These are phyloP conservation scores for Croton laevigatus DNA, from an alignment of 441 rosid species.

Conservation along the genomic window DNA sequence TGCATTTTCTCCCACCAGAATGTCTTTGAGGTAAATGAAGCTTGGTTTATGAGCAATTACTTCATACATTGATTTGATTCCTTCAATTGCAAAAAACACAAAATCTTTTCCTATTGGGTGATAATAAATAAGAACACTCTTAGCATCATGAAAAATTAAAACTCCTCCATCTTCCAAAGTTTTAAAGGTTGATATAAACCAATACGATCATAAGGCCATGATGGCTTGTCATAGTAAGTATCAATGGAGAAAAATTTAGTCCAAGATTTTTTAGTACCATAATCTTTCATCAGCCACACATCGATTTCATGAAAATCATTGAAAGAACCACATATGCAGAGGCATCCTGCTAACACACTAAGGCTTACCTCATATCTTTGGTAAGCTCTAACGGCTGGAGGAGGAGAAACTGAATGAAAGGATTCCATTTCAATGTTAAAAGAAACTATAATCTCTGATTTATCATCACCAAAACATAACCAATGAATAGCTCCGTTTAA, in stretches of 20 bases:
- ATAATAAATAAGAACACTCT: not conserved
- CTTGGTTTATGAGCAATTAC: conserved; percentile 5
- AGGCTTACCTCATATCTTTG: not conserved
- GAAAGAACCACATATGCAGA: not conserved
- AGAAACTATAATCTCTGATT: not conserved
- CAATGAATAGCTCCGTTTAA: conserved; percentile 11
- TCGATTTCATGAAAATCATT: not conserved
- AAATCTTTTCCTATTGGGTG: not conserved
- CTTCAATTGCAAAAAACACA: not conserved
- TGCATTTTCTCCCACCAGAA: not conserved
- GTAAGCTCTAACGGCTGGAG: not conserved
- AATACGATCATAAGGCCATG: conserved; percentile 1
- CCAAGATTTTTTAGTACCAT: not conserved
- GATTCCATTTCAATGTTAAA: not conserved
- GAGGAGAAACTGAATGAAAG: conserved; percentile 1
- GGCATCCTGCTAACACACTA: not conserved
- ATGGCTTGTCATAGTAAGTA: not conserved
- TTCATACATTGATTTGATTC: not conserved
- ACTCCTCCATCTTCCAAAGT: not conserved
- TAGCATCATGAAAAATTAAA: conserved; percentile 1
- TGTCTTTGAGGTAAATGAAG: not conserved
- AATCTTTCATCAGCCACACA: not conserved
- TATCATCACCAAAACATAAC: not conserved
- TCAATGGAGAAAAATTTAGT: not conserved
- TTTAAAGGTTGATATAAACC: not conserved